Percentiles rank a stretch among this genome's conserved stretches.
These are phyloP conservation scores for Chrysoporthe austroafricana DNA, from an alignment of 2,329 filamentous ascomycete genomes.

Conservation along the genomic window DNA sequence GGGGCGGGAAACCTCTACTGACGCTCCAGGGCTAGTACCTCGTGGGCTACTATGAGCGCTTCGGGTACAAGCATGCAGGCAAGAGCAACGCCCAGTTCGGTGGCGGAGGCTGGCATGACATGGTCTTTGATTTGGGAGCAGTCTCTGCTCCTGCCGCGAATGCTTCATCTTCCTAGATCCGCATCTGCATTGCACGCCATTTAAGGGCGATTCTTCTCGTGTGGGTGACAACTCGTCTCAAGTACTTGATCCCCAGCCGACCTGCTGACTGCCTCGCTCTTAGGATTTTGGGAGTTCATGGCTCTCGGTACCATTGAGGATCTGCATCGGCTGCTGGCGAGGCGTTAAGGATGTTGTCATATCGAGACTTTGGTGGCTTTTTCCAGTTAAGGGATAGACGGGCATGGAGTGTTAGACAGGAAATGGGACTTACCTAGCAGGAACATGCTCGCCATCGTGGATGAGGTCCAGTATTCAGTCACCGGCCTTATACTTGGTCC, in stretches of 20 bases:
- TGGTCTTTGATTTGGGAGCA: slow-evolving; percentile 56
- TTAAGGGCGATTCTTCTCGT: slow-evolving; percentile 15
- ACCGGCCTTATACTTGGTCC: slow-evolving; percentile 64
- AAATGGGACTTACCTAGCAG: slow-evolving; percentile 27
- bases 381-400: slow-evolving; percentile 28
- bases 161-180: slow-evolving; percentile 24
- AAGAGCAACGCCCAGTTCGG: slow-evolving; percentile 72
- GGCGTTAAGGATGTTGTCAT: slow-evolving; percentile 29
- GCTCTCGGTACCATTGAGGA: slow-evolving; percentile 18
- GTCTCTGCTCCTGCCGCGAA: slow-evolving; percentile 13
- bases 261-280: slow-evolving; percentile 15
- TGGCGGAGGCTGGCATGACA: slow-evolving; percentile 80
- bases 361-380: slow-evolving; percentile 22
- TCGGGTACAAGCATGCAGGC: slow-evolving; percentile 73
- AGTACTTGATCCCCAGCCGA: slow-evolving; percentile 1
- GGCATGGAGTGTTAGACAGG: slow-evolving; percentile 21
- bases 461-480: slow-evolving; percentile 44
- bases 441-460: slow-evolving; percentile 9
- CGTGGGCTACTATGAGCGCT: slow-evolving; percentile 74
- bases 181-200: slow-evolving; percentile 20
- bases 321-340: slow-evolving; percentile 27
- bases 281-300: slow-evolving; percentile 15
- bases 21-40: slow-evolving; percentile 53
- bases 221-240: slow-evolving; percentile 12
- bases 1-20: slow-evolving; percentile 1